These are phyloP conservation scores for Tanacetum coccineum DNA, from an alignment of 129 eudicot genomes.

Conservation along the genomic window DNA sequence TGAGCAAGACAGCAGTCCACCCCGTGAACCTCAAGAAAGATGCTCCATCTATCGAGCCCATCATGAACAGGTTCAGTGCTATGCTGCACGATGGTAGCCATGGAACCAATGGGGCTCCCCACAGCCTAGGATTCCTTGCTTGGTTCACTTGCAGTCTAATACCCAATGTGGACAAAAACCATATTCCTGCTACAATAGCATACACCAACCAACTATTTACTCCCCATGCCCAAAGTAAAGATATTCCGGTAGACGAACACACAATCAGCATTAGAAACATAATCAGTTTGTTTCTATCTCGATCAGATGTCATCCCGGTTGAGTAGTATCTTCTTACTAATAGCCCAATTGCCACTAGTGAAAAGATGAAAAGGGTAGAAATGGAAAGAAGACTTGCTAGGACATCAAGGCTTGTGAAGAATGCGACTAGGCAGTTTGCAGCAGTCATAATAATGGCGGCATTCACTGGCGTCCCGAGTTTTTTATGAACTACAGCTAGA, in stretches of 20 bases:
- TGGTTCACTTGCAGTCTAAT: slow-evolving; percentile 31
- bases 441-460: slow-evolving; percentile 61
- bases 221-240: slow-evolving; percentile 38
- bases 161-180: slow-evolving; percentile 49
- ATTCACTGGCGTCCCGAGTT: slow-evolving; percentile 63
- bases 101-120: slow-evolving; percentile 73
- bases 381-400: slow-evolving; percentile 61
- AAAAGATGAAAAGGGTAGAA: slow-evolving; percentile 57
- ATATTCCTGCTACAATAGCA: slow-evolving; percentile 22
- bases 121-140: slow-evolving; percentile 47
- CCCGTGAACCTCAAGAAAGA: slow-evolving; percentile 52
- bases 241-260: slow-evolving; percentile 35
- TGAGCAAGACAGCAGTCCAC: slow-evolving; percentile 39
- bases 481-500: slow-evolving; percentile 54
- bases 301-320: slow-evolving; percentile 37
- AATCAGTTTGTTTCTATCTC: slow-evolving; percentile 47
- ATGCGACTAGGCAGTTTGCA: slow-evolving; percentile 50
- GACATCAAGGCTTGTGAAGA: slow-evolving; percentile 59
- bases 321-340: slow-evolving; percentile 65
- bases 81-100: slow-evolving; percentile 62
- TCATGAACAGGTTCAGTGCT: slow-evolving; percentile 47
- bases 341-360: slow-evolving; percentile 56
- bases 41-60: slow-evolving; percentile 56
- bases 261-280: slow-evolving; percentile 36
- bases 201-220: slow-evolving; percentile 33